These are phyloP conservation scores for Talaromyces proteolyticus DNA, from an alignment of 495 filamentous ascomycete species.

Conservation along the genomic window DNA sequence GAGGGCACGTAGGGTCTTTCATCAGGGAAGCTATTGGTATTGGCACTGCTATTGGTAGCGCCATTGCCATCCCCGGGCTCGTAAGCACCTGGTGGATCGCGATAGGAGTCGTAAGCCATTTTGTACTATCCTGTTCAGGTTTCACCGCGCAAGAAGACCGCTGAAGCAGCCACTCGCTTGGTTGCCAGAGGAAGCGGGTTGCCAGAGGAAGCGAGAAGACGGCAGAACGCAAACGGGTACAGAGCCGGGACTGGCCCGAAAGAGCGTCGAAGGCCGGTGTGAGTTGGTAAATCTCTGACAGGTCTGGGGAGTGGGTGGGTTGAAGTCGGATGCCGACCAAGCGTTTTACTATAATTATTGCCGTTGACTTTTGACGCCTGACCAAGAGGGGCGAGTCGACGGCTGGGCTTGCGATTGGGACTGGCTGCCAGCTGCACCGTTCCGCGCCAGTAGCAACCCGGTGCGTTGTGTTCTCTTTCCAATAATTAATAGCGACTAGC, in stretches of 20 bases:
- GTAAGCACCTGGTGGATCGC: slow-evolving; percentile 19
- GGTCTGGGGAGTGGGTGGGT: no score
- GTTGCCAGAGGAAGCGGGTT: not conserved
- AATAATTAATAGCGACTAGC: no score
- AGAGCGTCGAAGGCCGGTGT: not conserved
- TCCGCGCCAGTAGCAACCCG: no score
- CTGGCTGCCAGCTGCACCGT: no score
- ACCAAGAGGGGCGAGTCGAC: no score
- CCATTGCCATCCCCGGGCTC: slow-evolving; percentile 10
- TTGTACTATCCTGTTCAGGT: not conserved
- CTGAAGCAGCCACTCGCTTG: slow-evolving; percentile 3
- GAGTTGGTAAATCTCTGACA: no score
- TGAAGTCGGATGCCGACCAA: no score
- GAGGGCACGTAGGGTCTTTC: not conserved
- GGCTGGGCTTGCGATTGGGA: no score
- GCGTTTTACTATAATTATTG: no score
- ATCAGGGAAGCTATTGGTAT: slow-evolving; percentile 1
- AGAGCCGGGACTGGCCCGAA: not conserved
- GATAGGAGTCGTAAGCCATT: slow-evolving; percentile 39
- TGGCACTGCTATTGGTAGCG: no score
- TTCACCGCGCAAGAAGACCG: slow-evolving; percentile 6
- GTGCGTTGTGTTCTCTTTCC: no score
- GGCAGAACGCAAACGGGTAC: not conserved
- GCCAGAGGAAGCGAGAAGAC: not conserved
- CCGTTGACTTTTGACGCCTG: no score